These are phyloP conservation scores for Colletotrichum orchidophilum DNA, from an alignment of 2,329 filamentous ascomycete species.

Conservation along the genomic window DNA sequence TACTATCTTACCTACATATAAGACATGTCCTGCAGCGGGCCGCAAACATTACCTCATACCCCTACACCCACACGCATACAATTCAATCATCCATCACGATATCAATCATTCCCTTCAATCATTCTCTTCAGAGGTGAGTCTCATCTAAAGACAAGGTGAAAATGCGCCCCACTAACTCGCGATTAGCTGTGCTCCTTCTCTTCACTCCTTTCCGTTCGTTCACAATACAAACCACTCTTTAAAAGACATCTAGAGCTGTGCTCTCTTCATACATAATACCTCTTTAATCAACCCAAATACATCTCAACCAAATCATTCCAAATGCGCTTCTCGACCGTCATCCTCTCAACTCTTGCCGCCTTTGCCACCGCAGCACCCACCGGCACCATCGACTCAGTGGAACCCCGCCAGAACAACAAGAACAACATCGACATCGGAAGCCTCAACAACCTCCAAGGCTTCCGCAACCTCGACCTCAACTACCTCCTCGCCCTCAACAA, in stretches of 20 bases:
- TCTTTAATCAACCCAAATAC: conserved; percentile 38
- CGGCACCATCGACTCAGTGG: conserved; percentile 50
- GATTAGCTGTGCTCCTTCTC: conserved; percentile 58
- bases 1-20: conserved; percentile 47
- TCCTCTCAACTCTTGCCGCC: conserved; percentile 56
- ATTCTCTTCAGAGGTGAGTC: conserved; percentile 57
- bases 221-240: conserved; percentile 33
- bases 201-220: conserved; percentile 51
- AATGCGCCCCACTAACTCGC: conserved; percentile 33
- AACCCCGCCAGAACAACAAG: conserved; percentile 52
- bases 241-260: conserved; percentile 55
- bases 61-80: conserved; percentile 44
- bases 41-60: conserved; percentile 35
- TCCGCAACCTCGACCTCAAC: conserved; percentile 52
- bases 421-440: conserved; percentile 49
- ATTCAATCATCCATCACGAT: conserved; percentile 38
- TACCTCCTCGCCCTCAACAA: conserved; percentile 58
- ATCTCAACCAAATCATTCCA: conserved; percentile 45
- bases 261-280: conserved; percentile 46
- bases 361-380: conserved; percentile 54
- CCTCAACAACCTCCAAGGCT: conserved; percentile 51
- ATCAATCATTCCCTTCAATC: conserved; percentile 53
- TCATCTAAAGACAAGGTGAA: background rate
- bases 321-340: conserved; percentile 59
- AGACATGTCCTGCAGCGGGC: conserved; percentile 40